Percentiles rank a stretch among this genome's conserved stretches.
Conservation (phyloP, 768 basidiomycete genomes). For the Termitomyces sp. region DNA sequence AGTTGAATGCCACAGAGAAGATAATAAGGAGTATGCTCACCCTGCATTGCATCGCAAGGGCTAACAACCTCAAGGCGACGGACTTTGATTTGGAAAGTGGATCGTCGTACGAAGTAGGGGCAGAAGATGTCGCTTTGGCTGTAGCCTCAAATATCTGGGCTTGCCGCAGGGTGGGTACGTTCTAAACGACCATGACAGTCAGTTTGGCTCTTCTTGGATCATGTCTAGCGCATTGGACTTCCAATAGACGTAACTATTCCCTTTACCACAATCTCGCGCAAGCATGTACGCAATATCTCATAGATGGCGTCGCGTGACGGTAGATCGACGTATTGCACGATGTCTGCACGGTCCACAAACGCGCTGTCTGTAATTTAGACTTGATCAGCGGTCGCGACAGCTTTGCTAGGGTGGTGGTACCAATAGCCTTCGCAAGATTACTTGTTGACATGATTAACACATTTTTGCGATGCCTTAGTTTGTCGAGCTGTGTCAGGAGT, state of each 20-base stretch:
- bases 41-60: slow-evolving; percentile 72
- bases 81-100: slow-evolving; percentile 44
- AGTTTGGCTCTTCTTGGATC: neutral
- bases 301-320: slow-evolving; percentile 91
- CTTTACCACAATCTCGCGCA: slow-evolving; percentile 72
- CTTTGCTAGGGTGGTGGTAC: slow-evolving; percentile 30
- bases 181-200: slow-evolving; percentile 28
- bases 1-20: slow-evolving; percentile 1
- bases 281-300: slow-evolving; percentile 80
- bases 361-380: slow-evolving; percentile 62
- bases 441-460: slow-evolving; percentile 96
- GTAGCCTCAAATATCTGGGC: slow-evolving; percentile 51
- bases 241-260: slow-evolving; percentile 66
- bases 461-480: slow-evolving; percentile 88
- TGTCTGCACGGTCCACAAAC: slow-evolving; percentile 95
- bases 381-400: neutral
- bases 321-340: slow-evolving; percentile 90
- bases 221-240: slow-evolving; percentile 20
- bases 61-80: slow-evolving; percentile 53
- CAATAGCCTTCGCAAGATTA: slow-evolving; percentile 92
- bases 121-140: slow-evolving; percentile 21
- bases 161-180: slow-evolving; percentile 56
- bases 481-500: slow-evolving; percentile 93
- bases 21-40: slow-evolving; percentile 40
- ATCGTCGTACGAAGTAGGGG: slow-evolving; percentile 17